phyloP scores from a whole-genome alignment of 257 asterid species.

The Plantago ovata region DNA sequence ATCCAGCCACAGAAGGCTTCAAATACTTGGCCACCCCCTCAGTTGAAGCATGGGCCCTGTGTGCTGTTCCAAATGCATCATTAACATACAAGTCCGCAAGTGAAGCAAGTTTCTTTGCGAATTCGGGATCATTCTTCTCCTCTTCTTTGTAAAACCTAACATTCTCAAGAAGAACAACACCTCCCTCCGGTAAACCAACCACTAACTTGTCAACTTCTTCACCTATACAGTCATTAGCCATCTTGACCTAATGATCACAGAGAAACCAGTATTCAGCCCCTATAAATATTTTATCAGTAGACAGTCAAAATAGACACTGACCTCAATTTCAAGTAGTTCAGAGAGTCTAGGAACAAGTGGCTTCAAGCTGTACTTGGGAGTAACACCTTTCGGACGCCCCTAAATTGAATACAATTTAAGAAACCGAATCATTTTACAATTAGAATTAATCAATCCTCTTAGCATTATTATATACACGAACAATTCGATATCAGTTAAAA shows the following conservation, averaged over 20 bases:
- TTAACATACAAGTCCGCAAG: conserved; percentile 62
- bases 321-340: conserved; percentile 76
- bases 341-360: conserved; percentile 85
- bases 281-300: too few species aligned
- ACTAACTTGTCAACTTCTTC: conserved; percentile 74
- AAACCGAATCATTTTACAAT: too few species aligned
- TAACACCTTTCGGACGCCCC: conserved; percentile 94
- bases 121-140: conserved; percentile 57
- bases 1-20: conserved; percentile 54
- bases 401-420: conserved; percentile 24
- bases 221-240: conserved; percentile 79
- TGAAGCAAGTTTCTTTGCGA: conserved; percentile 56
- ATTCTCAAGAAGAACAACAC: conserved; percentile 77
- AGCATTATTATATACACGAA: not conserved
- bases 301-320: conserved; percentile 13
- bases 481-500: not conserved
- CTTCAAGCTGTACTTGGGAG: conserved; percentile 94
- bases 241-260: conserved; percentile 49
- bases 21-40: conserved; percentile 48
- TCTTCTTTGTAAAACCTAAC: conserved; percentile 58
- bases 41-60: conserved; percentile 61
- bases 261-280: conserved; percentile 8
- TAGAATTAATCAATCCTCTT: too few species aligned
- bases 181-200: conserved; percentile 64
- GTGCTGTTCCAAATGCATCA: conserved; percentile 89